Conservation (phyloP, 169 alveolate genomes). For the Cryptosporidium baileyi region DNA sequence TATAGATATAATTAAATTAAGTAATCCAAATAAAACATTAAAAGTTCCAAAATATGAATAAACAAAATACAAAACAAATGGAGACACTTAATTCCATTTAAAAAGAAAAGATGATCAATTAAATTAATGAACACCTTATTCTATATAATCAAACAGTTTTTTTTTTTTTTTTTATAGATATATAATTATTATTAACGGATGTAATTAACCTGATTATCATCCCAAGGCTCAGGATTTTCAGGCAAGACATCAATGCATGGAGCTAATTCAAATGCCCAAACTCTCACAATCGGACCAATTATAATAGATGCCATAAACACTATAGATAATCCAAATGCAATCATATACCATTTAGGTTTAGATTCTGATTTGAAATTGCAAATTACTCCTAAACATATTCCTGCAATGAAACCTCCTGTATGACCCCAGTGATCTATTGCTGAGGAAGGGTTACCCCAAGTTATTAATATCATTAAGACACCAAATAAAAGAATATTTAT, state of each 20-base stretch:
- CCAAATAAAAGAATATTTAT: constrained; percentile 79
- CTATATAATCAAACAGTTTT: too few relatives aligned
- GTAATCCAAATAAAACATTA: too few relatives aligned
- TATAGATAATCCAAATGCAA: constrained; percentile 63
- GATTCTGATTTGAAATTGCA: constrained; percentile 76
- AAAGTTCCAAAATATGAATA: too few relatives aligned
- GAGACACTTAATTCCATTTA: too few relatives aligned
- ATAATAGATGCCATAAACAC: not conserved
- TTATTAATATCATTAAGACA: constrained; percentile 76
- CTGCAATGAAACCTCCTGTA: constrained; percentile 82
- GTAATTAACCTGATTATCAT: too few relatives aligned
- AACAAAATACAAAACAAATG: too few relatives aligned
- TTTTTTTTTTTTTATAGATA: too few relatives aligned
- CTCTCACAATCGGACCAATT: constrained; percentile 51
- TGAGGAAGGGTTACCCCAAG: constrained; percentile 80
- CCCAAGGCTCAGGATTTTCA: too few relatives aligned
- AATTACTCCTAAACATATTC: constrained; percentile 77
- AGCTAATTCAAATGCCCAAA: constrained; percentile 55
- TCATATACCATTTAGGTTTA: constrained; percentile 80
- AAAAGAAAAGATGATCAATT: too few relatives aligned
- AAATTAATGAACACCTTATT: too few relatives aligned
- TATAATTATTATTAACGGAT: too few relatives aligned
- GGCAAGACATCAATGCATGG: constrained; percentile 48
- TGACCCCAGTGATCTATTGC: constrained; percentile 84
- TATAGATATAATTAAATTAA: constrained; percentile 9